These are phyloP conservation scores for Nepenthes gracilis DNA, from an alignment of 148 eudicot species.

Conservation along the genomic window DNA sequence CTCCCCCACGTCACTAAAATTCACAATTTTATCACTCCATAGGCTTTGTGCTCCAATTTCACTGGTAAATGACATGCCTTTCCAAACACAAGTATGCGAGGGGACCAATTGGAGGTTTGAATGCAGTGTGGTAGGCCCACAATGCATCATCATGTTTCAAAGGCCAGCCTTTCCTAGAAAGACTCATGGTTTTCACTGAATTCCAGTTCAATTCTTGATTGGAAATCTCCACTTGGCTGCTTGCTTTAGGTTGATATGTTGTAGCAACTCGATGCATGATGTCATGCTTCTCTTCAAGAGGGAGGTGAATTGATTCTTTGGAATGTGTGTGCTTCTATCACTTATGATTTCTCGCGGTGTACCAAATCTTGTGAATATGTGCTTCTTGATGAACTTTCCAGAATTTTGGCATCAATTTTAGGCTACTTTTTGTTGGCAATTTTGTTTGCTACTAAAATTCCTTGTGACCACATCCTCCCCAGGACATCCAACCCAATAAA, in stretches of 20 bases:
- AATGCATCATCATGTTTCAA: slow-evolving; percentile 2
- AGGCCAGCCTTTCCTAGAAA: neutral
- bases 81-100: neutral
- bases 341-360: slow-evolving; percentile 4
- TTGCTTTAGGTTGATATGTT: neutral
- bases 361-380: slow-evolving; percentile 6
- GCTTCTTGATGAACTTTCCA: neutral
- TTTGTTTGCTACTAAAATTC: too few species aligned
- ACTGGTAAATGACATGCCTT: slow-evolving; percentile 5
- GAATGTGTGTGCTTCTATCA: slow-evolving; percentile 3
- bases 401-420: slow-evolving; percentile 3
- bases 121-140: neutral
- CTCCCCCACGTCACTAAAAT: neutral
- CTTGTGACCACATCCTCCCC: too few species aligned
- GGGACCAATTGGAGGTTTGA: neutral
- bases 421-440: neutral
- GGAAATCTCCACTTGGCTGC: slow-evolving; percentile 4
- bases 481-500: too few species aligned
- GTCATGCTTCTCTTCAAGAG: neutral
- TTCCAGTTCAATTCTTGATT: neutral
- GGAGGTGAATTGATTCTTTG: neutral
- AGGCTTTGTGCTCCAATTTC: slow-evolving; percentile 7
- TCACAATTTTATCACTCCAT: neutral
- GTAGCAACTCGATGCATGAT: neutral
- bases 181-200: neutral